Conservation (phyloP, 345 rosid species). For the Boechera stricta region DNA sequence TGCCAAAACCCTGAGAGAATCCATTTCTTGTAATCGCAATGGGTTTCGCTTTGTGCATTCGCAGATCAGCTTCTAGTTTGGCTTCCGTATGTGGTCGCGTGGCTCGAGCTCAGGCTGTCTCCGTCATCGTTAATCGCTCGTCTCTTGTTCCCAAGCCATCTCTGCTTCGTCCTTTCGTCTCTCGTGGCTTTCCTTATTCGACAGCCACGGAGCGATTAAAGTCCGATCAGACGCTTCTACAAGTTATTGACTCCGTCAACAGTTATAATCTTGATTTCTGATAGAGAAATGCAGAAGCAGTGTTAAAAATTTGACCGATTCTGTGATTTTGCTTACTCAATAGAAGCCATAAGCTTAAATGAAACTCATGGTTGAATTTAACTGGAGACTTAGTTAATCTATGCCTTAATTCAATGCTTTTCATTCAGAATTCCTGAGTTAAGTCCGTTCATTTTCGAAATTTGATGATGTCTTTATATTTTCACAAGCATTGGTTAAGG, state of each 20-base stretch:
- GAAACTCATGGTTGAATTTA: neutral
- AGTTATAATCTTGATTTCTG: slow-evolving; percentile 4
- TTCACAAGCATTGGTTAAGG: neutral
- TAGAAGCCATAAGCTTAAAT: neutral
- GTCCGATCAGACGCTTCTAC: slow-evolving; percentile 64
- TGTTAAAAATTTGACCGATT: neutral
- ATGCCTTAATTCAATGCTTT: neutral
- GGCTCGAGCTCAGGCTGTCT: slow-evolving; percentile 47
- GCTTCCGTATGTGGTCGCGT: slow-evolving; percentile 46
- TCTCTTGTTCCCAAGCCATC: slow-evolving; percentile 31
- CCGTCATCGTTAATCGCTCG: slow-evolving; percentile 46
- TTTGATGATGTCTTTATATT: slow-evolving; percentile 4
- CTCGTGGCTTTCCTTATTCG: slow-evolving; percentile 45
- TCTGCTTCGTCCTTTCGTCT: slow-evolving; percentile 39
- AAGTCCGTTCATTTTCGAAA: neutral
- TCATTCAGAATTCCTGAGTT: neutral
- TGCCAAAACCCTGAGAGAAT: slow-evolving; percentile 17
- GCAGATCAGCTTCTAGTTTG: slow-evolving; percentile 42
- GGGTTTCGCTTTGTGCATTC: slow-evolving; percentile 36
- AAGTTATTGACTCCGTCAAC: slow-evolving; percentile 56
- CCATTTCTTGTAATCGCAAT: slow-evolving; percentile 29
- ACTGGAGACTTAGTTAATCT: neutral
- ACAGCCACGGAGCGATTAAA: slow-evolving; percentile 46
- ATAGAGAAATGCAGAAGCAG: neutral
- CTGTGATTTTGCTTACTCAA: neutral